phyloP scores from a whole-genome alignment of 257 asterid genomes.

The Coffea eugenioides region DNA sequence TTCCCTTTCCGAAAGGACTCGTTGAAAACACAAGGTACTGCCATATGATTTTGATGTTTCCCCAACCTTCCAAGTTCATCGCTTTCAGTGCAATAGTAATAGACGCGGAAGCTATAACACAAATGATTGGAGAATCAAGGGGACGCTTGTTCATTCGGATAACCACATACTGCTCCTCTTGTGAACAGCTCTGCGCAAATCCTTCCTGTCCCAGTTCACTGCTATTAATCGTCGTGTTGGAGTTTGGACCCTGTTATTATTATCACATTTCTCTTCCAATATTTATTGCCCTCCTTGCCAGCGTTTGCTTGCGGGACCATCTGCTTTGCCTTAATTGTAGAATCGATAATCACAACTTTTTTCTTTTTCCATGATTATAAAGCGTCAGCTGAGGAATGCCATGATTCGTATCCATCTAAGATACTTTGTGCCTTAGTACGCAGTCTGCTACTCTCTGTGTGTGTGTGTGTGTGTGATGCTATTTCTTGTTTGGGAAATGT shows the following conservation, averaged over 20 bases:
- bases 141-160: conserved; percentile 43
- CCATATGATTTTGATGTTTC: conserved; percentile 18
- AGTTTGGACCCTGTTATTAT: neutral
- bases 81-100: neutral
- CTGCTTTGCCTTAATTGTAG: neutral
- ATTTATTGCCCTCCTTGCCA: neutral
- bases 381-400: neutral
- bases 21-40: neutral
- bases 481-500: too few relatives aligned
- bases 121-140: conserved; percentile 39
- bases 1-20: neutral
- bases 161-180: conserved; percentile 30
- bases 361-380: conserved; percentile 1
- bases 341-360: neutral
- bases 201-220: neutral
- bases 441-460: too few relatives aligned
- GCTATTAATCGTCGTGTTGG: neutral
- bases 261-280: conserved; percentile 2
- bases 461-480: too few relatives aligned
- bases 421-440: neutral
- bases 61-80: neutral
- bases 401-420: neutral
- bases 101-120: neutral
- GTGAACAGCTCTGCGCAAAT: neutral
- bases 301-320: neutral